These are phyloP conservation scores for Aphanomyces euteiches DNA, from an alignment of 352 stramenopile genomes.

Conservation along the genomic window DNA sequence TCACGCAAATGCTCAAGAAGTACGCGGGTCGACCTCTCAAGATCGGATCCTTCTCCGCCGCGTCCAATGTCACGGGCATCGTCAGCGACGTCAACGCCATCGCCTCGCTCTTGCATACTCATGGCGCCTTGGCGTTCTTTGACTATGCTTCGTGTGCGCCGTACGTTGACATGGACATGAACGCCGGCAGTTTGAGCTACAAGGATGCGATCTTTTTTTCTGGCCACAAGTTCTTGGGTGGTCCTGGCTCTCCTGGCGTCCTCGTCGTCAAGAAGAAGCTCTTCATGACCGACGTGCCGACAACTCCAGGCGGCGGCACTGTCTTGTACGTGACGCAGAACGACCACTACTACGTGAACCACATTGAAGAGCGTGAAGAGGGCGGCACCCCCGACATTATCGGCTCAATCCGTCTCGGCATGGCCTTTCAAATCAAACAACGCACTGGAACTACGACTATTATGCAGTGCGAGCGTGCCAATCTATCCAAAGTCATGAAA, in stretches of 20 bases:
- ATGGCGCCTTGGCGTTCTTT: constrained; percentile 82
- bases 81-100: constrained; percentile 59
- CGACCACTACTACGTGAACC: constrained; percentile 80
- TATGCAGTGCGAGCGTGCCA: constrained; percentile 26
- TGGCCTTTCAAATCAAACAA: constrained; percentile 80
- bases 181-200: constrained; percentile 45
- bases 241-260: constrained; percentile 76
- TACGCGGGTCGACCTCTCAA: no score
- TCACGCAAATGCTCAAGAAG: no score
- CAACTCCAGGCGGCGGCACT: constrained; percentile 41
- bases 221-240: constrained; percentile 91
- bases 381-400: constrained; percentile 89
- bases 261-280: constrained; percentile 87
- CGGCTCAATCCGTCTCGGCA: constrained; percentile 74
- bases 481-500: neutral
- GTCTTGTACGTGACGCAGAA: constrained; percentile 87
- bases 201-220: constrained; percentile 91
- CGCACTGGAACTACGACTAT: constrained; percentile 35
- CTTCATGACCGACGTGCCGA: constrained; percentile 35
- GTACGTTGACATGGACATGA: constrained; percentile 88
- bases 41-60: constrained; percentile 75
- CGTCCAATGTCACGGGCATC: constrained; percentile 88
- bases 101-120: constrained; percentile 62
- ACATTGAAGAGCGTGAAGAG: constrained; percentile 89
- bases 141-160: constrained; percentile 89